These are phyloP conservation scores for Penicillium dipodomyicola DNA, from an alignment of 495 filamentous ascomycete species.

Conservation along the genomic window DNA sequence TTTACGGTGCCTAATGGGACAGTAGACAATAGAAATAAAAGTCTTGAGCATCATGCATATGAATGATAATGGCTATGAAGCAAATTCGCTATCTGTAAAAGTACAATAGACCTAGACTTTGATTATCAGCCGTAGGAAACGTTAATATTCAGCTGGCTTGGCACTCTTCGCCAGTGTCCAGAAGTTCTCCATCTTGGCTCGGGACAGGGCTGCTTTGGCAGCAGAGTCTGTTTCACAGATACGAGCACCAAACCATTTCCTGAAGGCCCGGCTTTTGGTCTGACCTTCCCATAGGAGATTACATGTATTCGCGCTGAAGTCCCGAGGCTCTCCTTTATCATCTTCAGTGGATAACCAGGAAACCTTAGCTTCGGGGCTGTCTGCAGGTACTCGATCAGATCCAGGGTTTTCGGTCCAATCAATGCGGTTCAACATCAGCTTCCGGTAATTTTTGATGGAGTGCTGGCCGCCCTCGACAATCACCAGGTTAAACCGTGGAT, in stretches of 20 bases:
- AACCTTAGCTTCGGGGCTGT: slow-evolving; percentile 58
- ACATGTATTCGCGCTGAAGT: slow-evolving; percentile 76
- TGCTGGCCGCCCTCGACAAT: slow-evolving; percentile 88
- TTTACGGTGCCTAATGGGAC: slow-evolving; percentile 7
- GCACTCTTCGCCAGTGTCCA: slow-evolving; percentile 88
- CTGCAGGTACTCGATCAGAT: slow-evolving; percentile 59
- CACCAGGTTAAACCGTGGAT: slow-evolving; percentile 82
- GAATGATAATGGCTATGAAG: slow-evolving; percentile 14
- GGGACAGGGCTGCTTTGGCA: slow-evolving; percentile 74
- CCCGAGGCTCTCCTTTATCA: slow-evolving; percentile 74
- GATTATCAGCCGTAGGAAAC: background rate
- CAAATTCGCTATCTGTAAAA: slow-evolving; percentile 10
- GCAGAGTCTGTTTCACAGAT: slow-evolving; percentile 85
- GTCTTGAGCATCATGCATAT: slow-evolving; percentile 14
- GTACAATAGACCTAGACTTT: slow-evolving; percentile 4
- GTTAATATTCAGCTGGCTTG: slow-evolving; percentile 38
- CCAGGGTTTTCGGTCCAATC: slow-evolving; percentile 89
- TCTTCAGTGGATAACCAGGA: slow-evolving; percentile 76
- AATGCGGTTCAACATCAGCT: slow-evolving; percentile 88
- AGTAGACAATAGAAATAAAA: slow-evolving; percentile 23
- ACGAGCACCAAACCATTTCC: slow-evolving; percentile 74
- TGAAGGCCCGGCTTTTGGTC: slow-evolving; percentile 71
- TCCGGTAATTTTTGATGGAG: slow-evolving; percentile 76
- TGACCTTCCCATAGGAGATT: slow-evolving; percentile 84
- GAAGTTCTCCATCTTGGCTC: slow-evolving; percentile 89